These are phyloP conservation scores for Leishmania tarentolae DNA, from an alignment of 208 protist species.

Conservation along the genomic window DNA sequence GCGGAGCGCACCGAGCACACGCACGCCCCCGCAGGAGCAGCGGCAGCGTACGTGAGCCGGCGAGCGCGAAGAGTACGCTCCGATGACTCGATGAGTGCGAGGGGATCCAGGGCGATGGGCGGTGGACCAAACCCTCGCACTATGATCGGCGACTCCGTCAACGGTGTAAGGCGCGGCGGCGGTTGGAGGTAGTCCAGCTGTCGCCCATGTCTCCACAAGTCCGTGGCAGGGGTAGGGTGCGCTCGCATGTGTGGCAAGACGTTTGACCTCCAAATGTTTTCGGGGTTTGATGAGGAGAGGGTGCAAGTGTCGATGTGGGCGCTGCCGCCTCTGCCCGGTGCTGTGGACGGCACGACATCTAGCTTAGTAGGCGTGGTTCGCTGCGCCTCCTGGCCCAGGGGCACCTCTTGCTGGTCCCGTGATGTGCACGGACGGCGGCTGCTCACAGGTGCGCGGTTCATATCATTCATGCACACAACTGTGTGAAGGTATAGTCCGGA, in stretches of 20 bases:
- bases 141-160: not conserved
- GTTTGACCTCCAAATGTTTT: not conserved
- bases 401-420: not conserved
- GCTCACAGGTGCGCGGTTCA: not conserved
- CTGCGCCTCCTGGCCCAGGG: no score
- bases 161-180: conserved; percentile 5
- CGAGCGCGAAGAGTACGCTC: not conserved
- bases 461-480: not conserved
- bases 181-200: not conserved
- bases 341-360: not conserved
- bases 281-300: not conserved
- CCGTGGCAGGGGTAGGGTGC: not conserved
- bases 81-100: not conserved
- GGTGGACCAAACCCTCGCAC: not conserved
- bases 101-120: not conserved
- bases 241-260: not conserved
- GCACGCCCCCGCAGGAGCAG: not conserved
- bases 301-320: not conserved
- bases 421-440: not conserved
- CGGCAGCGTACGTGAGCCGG: not conserved
- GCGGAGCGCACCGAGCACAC: conserved; percentile 1
- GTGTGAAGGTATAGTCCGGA: not conserved
- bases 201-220: not conserved
- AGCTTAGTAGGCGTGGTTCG: not conserved
- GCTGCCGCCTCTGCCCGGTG: no score